phyloP scores from a whole-genome alignment of 1,284 basidiomycete genomes.

The Neonothopanus nambi region DNA sequence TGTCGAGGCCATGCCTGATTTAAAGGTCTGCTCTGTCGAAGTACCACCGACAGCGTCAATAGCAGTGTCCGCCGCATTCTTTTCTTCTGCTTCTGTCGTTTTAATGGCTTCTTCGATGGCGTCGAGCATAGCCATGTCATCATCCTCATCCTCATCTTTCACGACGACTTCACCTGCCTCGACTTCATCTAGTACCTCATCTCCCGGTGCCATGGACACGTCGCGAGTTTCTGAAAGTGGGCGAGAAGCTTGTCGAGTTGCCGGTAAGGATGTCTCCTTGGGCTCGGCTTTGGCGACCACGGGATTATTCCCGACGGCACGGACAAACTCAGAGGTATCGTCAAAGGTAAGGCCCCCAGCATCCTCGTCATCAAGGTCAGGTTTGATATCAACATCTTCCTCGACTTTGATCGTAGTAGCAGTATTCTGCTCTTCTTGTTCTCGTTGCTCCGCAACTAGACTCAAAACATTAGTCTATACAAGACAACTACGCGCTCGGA shows the following conservation, averaged over 20 bases:
- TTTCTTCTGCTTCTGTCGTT: slow-evolving; percentile 56
- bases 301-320: slow-evolving; percentile 77
- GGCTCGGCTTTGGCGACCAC: slow-evolving; percentile 54
- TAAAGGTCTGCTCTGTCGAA: slow-evolving; percentile 71
- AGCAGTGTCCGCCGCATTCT: slow-evolving; percentile 32
- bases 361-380: slow-evolving; percentile 31
- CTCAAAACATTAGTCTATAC: slow-evolving; percentile 3
- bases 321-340: slow-evolving; percentile 96
- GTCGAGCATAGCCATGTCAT: slow-evolving; percentile 68
- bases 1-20: slow-evolving; percentile 84
- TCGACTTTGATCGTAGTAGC: slow-evolving; percentile 56
- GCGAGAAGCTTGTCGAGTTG: slow-evolving; percentile 32
- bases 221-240: slow-evolving; percentile 48
- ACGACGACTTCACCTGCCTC: slow-evolving; percentile 78
- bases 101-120: slow-evolving; percentile 70
- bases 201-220: slow-evolving; percentile 58
- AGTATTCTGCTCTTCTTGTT: slow-evolving; percentile 49
- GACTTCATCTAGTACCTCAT: slow-evolving; percentile 68
- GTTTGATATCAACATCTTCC: slow-evolving; percentile 33
- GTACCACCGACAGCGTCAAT: slow-evolving; percentile 54
- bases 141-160: slow-evolving; percentile 75
- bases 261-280: slow-evolving; percentile 36
- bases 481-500: not conserved
- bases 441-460: slow-evolving; percentile 68
- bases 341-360: slow-evolving; percentile 83